Conservation (phyloP, 345 rosid species). For the Garcia nutans region DNA sequence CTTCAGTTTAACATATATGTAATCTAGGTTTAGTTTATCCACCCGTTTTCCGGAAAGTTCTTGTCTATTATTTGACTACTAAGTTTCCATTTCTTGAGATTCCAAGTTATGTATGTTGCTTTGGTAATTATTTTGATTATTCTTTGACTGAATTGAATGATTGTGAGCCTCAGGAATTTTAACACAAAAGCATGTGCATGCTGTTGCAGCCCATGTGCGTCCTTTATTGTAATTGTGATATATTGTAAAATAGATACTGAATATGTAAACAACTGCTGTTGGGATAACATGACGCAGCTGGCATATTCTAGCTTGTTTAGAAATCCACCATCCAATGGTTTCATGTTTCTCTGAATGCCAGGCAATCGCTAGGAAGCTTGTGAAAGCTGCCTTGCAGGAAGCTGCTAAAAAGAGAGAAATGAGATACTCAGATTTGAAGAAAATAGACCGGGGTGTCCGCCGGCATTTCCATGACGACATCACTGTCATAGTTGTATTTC, state of each 20-base stretch:
- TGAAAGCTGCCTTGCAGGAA: conserved; percentile 35
- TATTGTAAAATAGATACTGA: background rate
- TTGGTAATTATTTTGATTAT: background rate
- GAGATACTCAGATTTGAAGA: conserved; percentile 36
- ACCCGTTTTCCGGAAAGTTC: background rate
- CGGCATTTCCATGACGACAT: conserved; percentile 39
- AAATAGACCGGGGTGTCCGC: conserved; percentile 37
- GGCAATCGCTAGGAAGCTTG: conserved; percentile 36
- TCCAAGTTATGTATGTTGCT: background rate
- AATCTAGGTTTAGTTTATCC: background rate
- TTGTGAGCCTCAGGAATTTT: background rate
- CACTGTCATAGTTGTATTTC: conserved; percentile 35
- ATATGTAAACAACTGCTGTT: background rate
- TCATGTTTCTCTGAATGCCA: conserved; percentile 14
- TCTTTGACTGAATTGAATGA: background rate
- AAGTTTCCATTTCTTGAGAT: background rate
- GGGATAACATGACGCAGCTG: background rate
- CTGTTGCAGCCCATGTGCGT: conserved; percentile 5
- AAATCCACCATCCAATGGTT: background rate
- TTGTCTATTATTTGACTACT: too few relatives aligned
- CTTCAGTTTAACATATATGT: background rate
- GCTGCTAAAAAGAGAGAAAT: conserved; percentile 39
- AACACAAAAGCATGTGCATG: conserved; percentile 4
- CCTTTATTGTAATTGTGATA: background rate
- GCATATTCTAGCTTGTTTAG: background rate